Conservation (phyloP, 805 yeast genomes). For the Candida manassasensis region DNA sequence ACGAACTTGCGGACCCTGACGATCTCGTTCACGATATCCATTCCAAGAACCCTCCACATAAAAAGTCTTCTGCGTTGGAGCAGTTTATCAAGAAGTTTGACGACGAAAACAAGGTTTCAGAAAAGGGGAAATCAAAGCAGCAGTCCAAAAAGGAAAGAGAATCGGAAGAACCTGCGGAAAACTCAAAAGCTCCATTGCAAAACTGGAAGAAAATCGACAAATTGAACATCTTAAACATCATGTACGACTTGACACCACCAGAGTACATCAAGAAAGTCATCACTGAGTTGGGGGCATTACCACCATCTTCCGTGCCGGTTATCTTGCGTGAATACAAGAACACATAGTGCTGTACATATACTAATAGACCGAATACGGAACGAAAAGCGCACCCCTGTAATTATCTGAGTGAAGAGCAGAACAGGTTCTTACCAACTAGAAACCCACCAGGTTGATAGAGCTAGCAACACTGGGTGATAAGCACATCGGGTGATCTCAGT, state of each 20-base stretch:
- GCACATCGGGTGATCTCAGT: no score
- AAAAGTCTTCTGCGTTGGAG: slow-evolving; percentile 60
- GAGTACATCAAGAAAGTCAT: slow-evolving; percentile 89
- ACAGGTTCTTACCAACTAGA: no score
- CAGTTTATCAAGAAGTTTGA: slow-evolving; percentile 50
- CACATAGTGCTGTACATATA: slow-evolving; percentile 12
- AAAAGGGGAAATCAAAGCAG: slow-evolving; percentile 13
- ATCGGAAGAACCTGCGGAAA: slow-evolving; percentile 6
- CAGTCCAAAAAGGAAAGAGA: slow-evolving; percentile 6
- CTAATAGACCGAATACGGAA: no score
- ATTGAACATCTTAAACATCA: slow-evolving; percentile 72
- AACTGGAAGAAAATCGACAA: slow-evolving; percentile 62
- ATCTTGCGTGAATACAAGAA: slow-evolving; percentile 86
- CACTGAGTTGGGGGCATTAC: slow-evolving; percentile 93
- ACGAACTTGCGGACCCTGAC: slow-evolving; percentile 81
- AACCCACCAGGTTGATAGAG: no score
- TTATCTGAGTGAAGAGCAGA: no score
- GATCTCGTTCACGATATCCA: slow-evolving; percentile 52
- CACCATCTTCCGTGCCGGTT: slow-evolving; percentile 98
- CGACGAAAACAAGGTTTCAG: slow-evolving; percentile 15
- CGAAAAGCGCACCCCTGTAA: no score
- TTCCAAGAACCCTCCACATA: slow-evolving; percentile 50
- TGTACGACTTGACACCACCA: slow-evolving; percentile 94
- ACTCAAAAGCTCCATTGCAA: slow-evolving; percentile 40
- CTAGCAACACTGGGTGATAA: no score